Evolutionary conservation across 2,329 filamentous ascomycete genomes (phyloP).

Genomic region (Coniella lustricola): DNA sequence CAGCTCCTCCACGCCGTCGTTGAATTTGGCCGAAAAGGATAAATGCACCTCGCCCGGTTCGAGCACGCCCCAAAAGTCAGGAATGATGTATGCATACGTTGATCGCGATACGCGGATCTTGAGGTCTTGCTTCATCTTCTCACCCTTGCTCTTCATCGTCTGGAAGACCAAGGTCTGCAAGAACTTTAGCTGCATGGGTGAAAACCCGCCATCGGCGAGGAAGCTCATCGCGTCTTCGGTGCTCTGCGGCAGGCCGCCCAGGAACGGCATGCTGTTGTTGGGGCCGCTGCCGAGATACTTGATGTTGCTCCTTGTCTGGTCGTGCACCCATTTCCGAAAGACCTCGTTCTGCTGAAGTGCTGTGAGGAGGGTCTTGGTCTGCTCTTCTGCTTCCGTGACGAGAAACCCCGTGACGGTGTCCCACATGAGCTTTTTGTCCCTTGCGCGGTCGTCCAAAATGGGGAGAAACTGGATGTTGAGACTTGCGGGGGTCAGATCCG

Average conservation of each 20-base stretch:
- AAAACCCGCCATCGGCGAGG: constrained; percentile 54
- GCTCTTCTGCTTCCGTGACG: constrained; percentile 38
- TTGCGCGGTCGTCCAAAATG: constrained; percentile 55
- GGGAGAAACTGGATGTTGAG: constrained; percentile 65
- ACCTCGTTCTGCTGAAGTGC: constrained; percentile 42
- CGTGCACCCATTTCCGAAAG: constrained; percentile 48
- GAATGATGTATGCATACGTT: constrained; percentile 58
- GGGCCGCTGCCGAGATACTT: constrained; percentile 33
- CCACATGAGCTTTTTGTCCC: constrained; percentile 36
- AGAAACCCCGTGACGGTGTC: constrained; percentile 43
- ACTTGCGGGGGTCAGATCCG: constrained; percentile 40
- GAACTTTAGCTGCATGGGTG: constrained; percentile 39
- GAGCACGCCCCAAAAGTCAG: constrained; percentile 57
- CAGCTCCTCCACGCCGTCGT: constrained; percentile 46
- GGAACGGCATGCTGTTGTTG: constrained; percentile 35
- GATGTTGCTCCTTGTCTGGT: constrained; percentile 27
- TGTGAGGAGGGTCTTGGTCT: constrained; percentile 44
- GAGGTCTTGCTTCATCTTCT: constrained; percentile 46
- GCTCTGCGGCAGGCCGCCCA: constrained; percentile 43
- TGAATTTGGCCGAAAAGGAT: constrained; percentile 58
- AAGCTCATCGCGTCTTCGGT: constrained; percentile 45
- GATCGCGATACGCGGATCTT: constrained; percentile 56
- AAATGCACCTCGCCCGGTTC: constrained; percentile 61
- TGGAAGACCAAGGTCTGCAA: constrained; percentile 41
- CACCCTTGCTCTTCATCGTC: constrained; percentile 45